These are phyloP conservation scores for Lentinula lateritia DNA, from an alignment of 768 basidiomycete genomes.

Conservation along the genomic window DNA sequence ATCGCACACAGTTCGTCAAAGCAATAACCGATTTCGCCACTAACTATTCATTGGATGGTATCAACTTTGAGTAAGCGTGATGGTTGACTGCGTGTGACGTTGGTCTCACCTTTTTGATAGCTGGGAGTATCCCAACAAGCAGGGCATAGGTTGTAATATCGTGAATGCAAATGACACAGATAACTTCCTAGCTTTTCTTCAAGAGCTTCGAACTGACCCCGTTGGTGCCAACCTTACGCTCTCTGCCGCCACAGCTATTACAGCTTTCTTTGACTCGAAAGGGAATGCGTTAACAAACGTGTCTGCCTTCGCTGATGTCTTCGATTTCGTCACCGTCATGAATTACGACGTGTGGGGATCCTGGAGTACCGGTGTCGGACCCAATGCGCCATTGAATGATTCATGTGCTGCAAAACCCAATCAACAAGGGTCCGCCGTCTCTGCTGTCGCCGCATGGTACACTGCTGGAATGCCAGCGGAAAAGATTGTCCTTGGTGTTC, in stretches of 20 bases:
- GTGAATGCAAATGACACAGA: constrained; percentile 57
- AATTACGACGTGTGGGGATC: constrained; percentile 67
- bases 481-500: constrained; percentile 74
- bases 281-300: constrained; percentile 63
- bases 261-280: constrained; percentile 33
- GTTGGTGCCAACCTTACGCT: constrained; percentile 55
- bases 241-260: constrained; percentile 35
- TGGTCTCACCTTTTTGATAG: constrained; percentile 27
- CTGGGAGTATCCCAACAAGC: constrained; percentile 80
- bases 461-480: constrained; percentile 67
- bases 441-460: constrained; percentile 69
- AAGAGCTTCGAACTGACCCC: constrained; percentile 57
- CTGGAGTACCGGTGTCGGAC: constrained; percentile 64
- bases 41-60: constrained; percentile 52
- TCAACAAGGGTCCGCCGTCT: constrained; percentile 70
- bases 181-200: constrained; percentile 78
- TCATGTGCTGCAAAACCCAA: constrained; percentile 56
- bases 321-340: constrained; percentile 55
- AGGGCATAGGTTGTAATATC: constrained; percentile 70
- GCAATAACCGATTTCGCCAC: constrained; percentile 46
- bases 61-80: constrained; percentile 45
- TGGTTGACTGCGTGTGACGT: not conserved
- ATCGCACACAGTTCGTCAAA: constrained; percentile 60
- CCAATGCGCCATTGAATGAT: constrained; percentile 87
- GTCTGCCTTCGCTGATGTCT: constrained; percentile 63